These are phyloP conservation scores for Phylloporus arenicola DNA, from an alignment of 768 basidiomycete genomes.

Conservation along the genomic window DNA sequence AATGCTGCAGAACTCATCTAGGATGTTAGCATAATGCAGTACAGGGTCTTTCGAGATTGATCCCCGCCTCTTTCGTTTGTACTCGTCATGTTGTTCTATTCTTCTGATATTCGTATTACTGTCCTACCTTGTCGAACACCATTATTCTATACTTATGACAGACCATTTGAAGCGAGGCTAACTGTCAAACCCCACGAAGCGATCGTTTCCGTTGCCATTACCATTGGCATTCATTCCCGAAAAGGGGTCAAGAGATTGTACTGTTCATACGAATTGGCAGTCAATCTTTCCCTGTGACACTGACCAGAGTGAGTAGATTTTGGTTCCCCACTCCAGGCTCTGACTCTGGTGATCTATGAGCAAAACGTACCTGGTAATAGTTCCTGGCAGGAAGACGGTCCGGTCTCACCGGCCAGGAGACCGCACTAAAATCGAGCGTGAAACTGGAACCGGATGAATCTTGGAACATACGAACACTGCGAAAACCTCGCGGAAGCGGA, in stretches of 20 bases:
- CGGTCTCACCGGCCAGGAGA: neutral
- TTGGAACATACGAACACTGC: conserved; percentile 1
- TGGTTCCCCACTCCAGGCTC: neutral
- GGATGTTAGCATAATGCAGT: conserved; percentile 14
- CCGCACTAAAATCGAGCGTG: neutral
- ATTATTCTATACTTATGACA: neutral
- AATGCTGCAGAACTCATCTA: conserved; percentile 97
- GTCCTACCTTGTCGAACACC: conserved; percentile 2
- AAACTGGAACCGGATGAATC: conserved; percentile 8
- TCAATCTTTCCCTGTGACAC: neutral
- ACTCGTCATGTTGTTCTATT: conserved; percentile 11
- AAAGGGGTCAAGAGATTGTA: neutral
- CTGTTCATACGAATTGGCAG: neutral
- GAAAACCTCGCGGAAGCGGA: conserved; percentile 11
- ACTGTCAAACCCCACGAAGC: neutral
- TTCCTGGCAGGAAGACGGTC: neutral
- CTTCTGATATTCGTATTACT: conserved; percentile 6
- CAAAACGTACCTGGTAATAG: neutral
- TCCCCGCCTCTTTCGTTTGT: conserved; percentile 14
- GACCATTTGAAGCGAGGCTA: neutral
- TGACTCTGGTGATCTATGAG: neutral
- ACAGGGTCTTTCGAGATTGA: conserved; percentile 1
- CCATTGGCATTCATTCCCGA: too few relatives aligned
- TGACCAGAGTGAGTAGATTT: too few relatives aligned
- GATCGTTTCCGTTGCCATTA: neutral